Percentiles rank a stretch among this genome's conserved stretches.
These are phyloP conservation scores for Hippophae gyantsensis DNA, from an alignment of 306 rosid genomes.

Conservation along the genomic window DNA sequence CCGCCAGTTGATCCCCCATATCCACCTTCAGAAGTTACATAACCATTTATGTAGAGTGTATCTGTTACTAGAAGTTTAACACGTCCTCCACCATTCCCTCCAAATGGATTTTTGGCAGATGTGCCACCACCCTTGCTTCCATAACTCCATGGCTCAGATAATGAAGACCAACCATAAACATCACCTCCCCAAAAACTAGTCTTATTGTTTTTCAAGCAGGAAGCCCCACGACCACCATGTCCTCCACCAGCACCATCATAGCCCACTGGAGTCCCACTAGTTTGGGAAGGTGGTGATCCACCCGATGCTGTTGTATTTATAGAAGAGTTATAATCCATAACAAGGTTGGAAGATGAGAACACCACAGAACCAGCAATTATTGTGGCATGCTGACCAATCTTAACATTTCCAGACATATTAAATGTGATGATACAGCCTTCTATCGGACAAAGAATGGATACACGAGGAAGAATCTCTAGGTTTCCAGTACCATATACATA, in stretches of 20 bases:
- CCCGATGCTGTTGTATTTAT: conserved; percentile 79
- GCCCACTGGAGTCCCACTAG: conserved; percentile 92
- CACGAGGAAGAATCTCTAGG: conserved; percentile 77
- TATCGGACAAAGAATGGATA: conserved; percentile 59
- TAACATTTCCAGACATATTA: conserved; percentile 84
- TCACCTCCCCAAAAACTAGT: conserved; percentile 88
- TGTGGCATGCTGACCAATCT: conserved; percentile 69
- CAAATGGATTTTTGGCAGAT: conserved; percentile 40
- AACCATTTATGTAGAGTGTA: conserved; percentile 62
- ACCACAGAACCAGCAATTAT: conserved; percentile 75
- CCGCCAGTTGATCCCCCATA: conserved; percentile 73
- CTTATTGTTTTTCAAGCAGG: conserved; percentile 58
- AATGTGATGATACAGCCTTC: conserved; percentile 66
- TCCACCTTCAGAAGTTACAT: conserved; percentile 81
- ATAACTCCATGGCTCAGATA: conserved; percentile 78
- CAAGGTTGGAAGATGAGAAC: conserved; percentile 67
- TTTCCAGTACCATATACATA: conserved; percentile 72
- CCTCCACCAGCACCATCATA: conserved; percentile 95
- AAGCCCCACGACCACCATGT: conserved; percentile 98
- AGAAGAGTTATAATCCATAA: conserved; percentile 53
- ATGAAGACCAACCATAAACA: conserved; percentile 94
- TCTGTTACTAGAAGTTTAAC: conserved; percentile 63
- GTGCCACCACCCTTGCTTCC: conserved; percentile 93
- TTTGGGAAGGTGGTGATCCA: conserved; percentile 90
- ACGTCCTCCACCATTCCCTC: conserved; percentile 97